A percentile compares a stretch with the other conserved stretches of the same genome.
Conservation (phyloP, 2,329 filamentous ascomycete species). For the Zymoseptoria ardabiliae region DNA sequence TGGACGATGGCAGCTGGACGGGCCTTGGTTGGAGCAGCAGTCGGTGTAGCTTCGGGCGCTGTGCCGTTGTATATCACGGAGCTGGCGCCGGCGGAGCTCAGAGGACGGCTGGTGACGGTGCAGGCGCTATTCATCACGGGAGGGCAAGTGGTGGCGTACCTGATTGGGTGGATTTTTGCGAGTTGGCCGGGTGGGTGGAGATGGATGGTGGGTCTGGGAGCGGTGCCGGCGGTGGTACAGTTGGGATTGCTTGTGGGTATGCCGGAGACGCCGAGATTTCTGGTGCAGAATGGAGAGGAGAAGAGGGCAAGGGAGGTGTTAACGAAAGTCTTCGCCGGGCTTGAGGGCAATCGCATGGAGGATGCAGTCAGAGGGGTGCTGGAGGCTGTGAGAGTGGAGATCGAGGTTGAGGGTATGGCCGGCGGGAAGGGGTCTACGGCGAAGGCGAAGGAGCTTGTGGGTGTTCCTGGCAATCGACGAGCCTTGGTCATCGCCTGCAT, state of each 20-base stretch:
- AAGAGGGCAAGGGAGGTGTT: conserved; percentile 60
- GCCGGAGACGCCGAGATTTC: conserved; percentile 85
- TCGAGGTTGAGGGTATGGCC: conserved; percentile 32
- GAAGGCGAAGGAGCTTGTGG: conserved; percentile 32
- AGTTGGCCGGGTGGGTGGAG: conserved; percentile 61
- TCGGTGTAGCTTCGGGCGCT: conserved; percentile 70
- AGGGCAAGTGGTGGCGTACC: conserved; percentile 82
- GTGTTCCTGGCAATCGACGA: conserved; percentile 51
- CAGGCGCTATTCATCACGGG: conserved; percentile 77
- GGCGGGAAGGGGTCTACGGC: conserved; percentile 3
- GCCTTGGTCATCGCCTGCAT: conserved; percentile 80
- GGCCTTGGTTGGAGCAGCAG: conserved; percentile 57
- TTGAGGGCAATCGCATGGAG: conserved; percentile 24
- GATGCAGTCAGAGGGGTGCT: conserved; percentile 54
- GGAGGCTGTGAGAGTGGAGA: conserved; percentile 64
- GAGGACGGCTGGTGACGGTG: conserved; percentile 75
- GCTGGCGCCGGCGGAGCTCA: conserved; percentile 33
- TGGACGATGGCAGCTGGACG: conserved; percentile 59
- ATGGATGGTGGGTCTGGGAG: conserved; percentile 85
- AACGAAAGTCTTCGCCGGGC: conserved; percentile 10
- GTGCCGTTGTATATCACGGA: conserved; percentile 55
- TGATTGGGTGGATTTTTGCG: conserved; percentile 70
- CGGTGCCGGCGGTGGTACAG: conserved; percentile 67
- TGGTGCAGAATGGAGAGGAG: conserved; percentile 61
- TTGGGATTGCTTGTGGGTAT: conserved; percentile 60